Base-by-base conservation (phyloP, 129 eudicot genomes). In the Rutidosis leptorrhynchoides region DNA sequence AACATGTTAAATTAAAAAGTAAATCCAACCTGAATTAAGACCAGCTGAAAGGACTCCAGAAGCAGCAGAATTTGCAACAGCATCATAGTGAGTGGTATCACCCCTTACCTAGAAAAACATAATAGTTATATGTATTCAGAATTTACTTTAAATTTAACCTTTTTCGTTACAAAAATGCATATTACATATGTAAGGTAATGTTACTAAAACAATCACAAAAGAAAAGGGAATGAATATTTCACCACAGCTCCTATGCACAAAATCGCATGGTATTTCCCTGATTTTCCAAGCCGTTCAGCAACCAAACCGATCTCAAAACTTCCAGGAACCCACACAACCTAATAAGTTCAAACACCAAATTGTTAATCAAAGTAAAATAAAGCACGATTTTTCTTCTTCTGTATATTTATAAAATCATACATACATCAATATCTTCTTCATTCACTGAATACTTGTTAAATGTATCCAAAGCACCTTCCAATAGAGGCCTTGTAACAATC, bases 251-350 rank as follows among this genome's bases (percentile, higher is more conserved):
- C 98, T 67, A 93, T 88, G 42, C 98, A 93, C 75, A 93, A 58
- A 48, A 93, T 70, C 0, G 98, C 87, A 20, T 93, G 75, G 72
- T 93, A 93, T 62, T 86, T 93, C 62, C 82, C 59, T 23, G 98
- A 93, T 71, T 84, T 84, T 58, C 96, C 98, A 71, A 93, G 95
- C 79, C 68, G 80, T 77, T 89, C 87, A 48, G 98, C 98, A 71
- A 82, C 89, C 46, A 93, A 43, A 55, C 96, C 96, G 17, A 92
- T 83, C 79, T 92, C 98, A 65, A 83, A 92, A 72, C 87, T 63
- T 65, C 98, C 98, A 71, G 98, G 98, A 75, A 92, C 98, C 98
- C 98, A 92, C 52, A 88, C 83, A 60, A 92, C 98, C 98, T 92
- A 69, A 60, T 10, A 59, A 55, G 42, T 69, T 51, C 0, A 9